Base-by-base conservation (phyloP, 2,329 filamentous ascomycete species). In the Trichoderma lentiforme region DNA sequence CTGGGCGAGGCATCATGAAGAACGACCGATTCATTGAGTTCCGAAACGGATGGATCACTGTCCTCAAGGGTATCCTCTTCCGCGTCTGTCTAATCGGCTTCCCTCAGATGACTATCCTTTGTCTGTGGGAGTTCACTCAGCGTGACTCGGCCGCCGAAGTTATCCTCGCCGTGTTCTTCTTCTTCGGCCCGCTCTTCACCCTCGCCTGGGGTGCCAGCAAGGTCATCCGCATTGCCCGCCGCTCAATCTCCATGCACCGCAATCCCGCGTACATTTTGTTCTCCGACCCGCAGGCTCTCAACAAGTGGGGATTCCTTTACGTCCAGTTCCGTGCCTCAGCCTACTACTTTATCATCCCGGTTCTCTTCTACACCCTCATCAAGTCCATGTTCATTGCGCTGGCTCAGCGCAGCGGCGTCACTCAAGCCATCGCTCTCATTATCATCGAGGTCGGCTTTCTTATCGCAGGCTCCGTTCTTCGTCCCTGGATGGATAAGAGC, bases 401-500 rank as follows among this genome's bases (percentile, higher is more conserved):
- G 71, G 90, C 88, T 32, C 95, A 98, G 81, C 84, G 84, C 57
- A 88, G 86, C 39, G 89, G 90, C 36, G 88, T 89, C 5, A 90
- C 91, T 24, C 94, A 97, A 82, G 93, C 94, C 11, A 86, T 98
- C 72, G 93, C 91, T 18, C 87, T 98, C 72, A 86, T 98, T 53
- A 85, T 98, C 73, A 90, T 98, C 71, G 95, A 98, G 82, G 91
- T 91, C 2, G 89, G 83, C 67, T 91, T 92, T 76, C 86, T 98
- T 71, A 92, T 97, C 76, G 90, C 84, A 26, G 90, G 94, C 71
- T 92, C 90, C 73, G 91, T 97, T 69, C 84, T 98, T 76, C 91
- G 93, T 73, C 95, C 95, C 21, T 98, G 94, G 92, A 98, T 98
- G 95, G 95, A 98, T 86, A 97, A 97, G 89, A 95, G 95, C 84